Base-by-base conservation (phyloP, 306 rosid genomes). In the Castanospermum australe region DNA sequence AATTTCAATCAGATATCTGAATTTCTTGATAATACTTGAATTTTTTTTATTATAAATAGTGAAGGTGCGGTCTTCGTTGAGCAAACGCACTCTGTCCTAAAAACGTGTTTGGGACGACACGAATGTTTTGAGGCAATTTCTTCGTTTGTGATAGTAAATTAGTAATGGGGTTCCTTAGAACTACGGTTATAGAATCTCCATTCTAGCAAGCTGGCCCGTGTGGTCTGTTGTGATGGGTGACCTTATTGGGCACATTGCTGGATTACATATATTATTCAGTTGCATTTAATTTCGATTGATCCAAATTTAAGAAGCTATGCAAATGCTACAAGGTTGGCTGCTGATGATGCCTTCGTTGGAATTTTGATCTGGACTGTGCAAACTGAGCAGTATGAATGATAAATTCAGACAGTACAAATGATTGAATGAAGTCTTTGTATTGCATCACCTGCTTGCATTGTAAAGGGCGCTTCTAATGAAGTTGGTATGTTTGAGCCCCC, bases 1-100 rank as follows among this genome's bases (percentile, higher is more conserved):
- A 2, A 64, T 1, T 15, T 22, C 41, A 4, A 60, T 15, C n/a
- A n/a, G 6, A 13, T 55, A 20, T 22, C 24, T 47, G 3, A 30
- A 4, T 20, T 6, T 21, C 25, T 18, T 64, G 15, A 8, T 13
- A 30, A 18, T 48, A 38, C 24, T 20, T 56, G 18, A 11, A n/a
- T n/a, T n/a, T n/a, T n/a, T n/a, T n/a, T n/a, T n/a, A n/a, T n/a
- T n/a, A n/a, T n/a, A n/a, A n/a, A n/a, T n/a, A n/a, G n/a, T 0
- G 1, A 4, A 8, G 1, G 0, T 39, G n/a, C n/a, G 21, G 2
- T 13, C 12, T n/a, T 42, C 12, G 0, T 9, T 59, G 18, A 77
- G 95, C 91, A 87, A 85, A 85, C 91, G 85, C 93, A 85, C 90
- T 87, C 87, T 91, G 96, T 91, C 88, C 87, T 86, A 21, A 81